These are phyloP conservation scores for Curvularia spicifera DNA, from an alignment of 2,329 filamentous ascomycete species.

Conservation along the genomic window DNA sequence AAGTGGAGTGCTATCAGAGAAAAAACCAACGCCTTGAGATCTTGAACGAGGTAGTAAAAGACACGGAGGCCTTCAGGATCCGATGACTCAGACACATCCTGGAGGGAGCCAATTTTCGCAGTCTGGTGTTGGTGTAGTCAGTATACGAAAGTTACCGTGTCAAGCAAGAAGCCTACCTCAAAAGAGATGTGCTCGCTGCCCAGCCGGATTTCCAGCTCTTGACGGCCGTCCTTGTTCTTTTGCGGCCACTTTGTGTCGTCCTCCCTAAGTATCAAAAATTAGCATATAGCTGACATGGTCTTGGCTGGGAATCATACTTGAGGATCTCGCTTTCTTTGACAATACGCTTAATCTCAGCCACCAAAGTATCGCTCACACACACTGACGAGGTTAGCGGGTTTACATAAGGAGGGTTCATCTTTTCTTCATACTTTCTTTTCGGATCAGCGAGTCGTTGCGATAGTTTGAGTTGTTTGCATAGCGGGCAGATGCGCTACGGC, in stretches of 20 bases:
- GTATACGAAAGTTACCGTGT: not conserved
- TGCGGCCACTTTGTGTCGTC: constrained; percentile 98
- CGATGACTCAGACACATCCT: constrained; percentile 94
- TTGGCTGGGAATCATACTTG: constrained; percentile 67
- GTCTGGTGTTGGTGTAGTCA: constrained; percentile 65
- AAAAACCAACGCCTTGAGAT: constrained; percentile 95
- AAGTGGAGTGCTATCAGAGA: constrained; percentile 96
- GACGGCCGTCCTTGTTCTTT: constrained; percentile 98
- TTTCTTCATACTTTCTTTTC: constrained; percentile 87
- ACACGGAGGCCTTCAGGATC: constrained; percentile 95
- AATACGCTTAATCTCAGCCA: constrained; percentile 95
- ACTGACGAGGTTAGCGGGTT: constrained; percentile 61
- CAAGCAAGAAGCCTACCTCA: constrained; percentile 66
- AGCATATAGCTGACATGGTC: not conserved
- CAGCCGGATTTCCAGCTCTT: constrained; percentile 92
- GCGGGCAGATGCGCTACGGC: constrained; percentile 88
- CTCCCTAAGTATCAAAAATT: constrained; percentile 68
- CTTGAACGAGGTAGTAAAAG: constrained; percentile 98
- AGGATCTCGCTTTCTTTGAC: constrained; percentile 97
- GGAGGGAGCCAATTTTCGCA: constrained; percentile 95
- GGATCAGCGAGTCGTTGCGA: constrained; percentile 95
- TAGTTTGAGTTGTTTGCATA: constrained; percentile 99
- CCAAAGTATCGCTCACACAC: constrained; percentile 90
- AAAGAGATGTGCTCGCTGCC: constrained; percentile 98
- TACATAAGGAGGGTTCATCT: not conserved